Conservation (phyloP, 192 early-diverging fungal genomes). For the Funneliformis geosporum region DNA sequence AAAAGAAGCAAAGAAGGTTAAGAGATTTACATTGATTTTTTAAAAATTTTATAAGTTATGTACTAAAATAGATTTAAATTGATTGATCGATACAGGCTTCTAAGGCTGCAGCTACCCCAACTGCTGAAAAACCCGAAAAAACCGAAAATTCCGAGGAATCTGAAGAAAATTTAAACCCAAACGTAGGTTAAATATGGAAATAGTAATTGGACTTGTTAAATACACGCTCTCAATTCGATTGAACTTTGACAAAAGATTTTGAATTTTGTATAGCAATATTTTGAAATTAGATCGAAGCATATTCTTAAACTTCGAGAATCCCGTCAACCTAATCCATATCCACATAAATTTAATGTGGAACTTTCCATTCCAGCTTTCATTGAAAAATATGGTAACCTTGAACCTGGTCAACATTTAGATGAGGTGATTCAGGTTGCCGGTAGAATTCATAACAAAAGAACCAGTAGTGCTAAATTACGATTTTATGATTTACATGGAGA, state of each 20-base stretch:
- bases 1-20: constrained; percentile 81
- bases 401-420: constrained; percentile 69
- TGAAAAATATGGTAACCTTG: constrained; percentile 72
- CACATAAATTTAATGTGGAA: constrained; percentile 96
- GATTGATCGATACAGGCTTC: constrained; percentile 46
- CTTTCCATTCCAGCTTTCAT: constrained; percentile 86
- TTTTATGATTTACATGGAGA: constrained; percentile 97
- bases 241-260: neutral
- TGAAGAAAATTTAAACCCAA: constrained; percentile 84
- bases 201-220: no score
- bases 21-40: neutral
- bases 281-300: constrained; percentile 91
- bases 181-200: constrained; percentile 50
- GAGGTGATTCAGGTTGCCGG: constrained; percentile 81
- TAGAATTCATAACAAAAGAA: constrained; percentile 94
- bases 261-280: constrained; percentile 71
- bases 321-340: constrained; percentile 89
- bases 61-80: neutral
- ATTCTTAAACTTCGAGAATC: constrained; percentile 81
- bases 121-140: constrained; percentile 46
- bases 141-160: constrained; percentile 66
- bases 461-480: constrained; percentile 83
- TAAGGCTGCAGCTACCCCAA: constrained; percentile 56
- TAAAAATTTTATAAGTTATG: neutral
- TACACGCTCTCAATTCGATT: neutral